Evolutionary conservation across 768 basidiomycete genomes (phyloP).

Genomic region (Agrocybe pediades): DNA sequence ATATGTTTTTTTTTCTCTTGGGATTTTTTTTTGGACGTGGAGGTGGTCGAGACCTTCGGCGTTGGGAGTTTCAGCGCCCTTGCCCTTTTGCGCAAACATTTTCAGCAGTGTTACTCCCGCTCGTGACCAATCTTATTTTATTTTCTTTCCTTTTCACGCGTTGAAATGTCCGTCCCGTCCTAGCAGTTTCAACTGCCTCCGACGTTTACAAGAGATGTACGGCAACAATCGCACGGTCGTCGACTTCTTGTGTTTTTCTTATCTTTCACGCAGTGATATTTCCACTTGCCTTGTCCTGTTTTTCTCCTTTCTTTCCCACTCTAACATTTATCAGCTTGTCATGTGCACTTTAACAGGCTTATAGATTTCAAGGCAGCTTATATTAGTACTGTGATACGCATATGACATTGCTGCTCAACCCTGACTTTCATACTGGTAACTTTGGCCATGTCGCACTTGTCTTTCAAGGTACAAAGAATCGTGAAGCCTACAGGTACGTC

Average conservation of each 20-base stretch:
- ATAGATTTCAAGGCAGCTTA: neutral
- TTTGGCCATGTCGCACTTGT: neutral
- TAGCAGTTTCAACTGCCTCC: no score
- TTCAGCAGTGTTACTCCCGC: neutral
- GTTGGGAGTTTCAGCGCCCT: neutral
- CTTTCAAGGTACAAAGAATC: constrained; percentile 16
- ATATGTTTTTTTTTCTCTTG: no score
- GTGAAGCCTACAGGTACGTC: constrained; percentile 16
- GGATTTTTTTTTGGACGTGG: no score
- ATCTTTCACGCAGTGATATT: no score
- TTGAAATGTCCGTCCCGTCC: no score
- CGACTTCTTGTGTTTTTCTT: no score
- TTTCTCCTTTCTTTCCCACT: neutral
- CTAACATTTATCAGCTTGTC: no score
- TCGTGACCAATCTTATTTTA: no score
- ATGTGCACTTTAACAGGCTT: neutral
- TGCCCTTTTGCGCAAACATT: neutral
- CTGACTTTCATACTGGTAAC: neutral
- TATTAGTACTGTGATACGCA: no score
- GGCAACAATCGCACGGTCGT: no score
- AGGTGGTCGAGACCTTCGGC: neutral
- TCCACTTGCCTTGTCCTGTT: neutral
- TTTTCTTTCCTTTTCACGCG: no score
- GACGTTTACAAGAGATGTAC: no score
- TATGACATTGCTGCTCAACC: neutral